Percentiles rank a stretch among this genome's conserved stretches.
phyloP scores from a whole-genome alignment of 2,329 filamentous ascomycete genomes.

The Ceratocystis destructans region DNA sequence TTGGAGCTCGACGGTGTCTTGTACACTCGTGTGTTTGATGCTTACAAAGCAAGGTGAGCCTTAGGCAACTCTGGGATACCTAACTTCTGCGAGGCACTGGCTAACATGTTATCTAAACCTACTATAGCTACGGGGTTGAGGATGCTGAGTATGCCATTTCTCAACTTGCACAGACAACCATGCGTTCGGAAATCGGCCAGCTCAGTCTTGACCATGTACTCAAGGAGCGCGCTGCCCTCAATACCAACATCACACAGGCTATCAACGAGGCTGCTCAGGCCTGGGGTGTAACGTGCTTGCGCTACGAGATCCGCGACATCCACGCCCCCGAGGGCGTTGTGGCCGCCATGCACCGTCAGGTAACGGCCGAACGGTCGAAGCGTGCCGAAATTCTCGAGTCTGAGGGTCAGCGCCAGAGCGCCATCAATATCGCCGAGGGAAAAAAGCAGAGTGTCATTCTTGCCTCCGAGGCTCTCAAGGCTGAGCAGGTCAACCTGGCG shows the following conservation, averaged over 20 bases:
- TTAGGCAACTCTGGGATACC: neutral
- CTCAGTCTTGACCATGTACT: conserved; percentile 92
- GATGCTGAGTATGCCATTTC: conserved; percentile 98
- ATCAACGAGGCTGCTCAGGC: conserved; percentile 97
- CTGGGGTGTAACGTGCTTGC: conserved; percentile 90
- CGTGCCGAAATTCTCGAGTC: conserved; percentile 94
- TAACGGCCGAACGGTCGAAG: conserved; percentile 94
- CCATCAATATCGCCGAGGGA: conserved; percentile 98
- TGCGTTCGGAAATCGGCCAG: conserved; percentile 97
- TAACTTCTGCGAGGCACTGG: neutral
- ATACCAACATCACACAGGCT: conserved; percentile 95
- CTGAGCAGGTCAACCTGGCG: conserved; percentile 87
- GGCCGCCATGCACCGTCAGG: conserved; percentile 95
- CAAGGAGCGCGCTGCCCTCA: conserved; percentile 90
- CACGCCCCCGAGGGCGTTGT: conserved; percentile 89
- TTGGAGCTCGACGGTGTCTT: conserved; percentile 90
- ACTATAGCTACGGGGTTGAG: conserved; percentile 81
- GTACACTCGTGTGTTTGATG: conserved; percentile 92
- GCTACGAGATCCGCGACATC: conserved; percentile 97
- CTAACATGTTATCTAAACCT: neutral
- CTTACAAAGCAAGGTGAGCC: conserved; percentile 82
- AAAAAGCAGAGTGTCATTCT: conserved; percentile 94
- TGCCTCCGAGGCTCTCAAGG: conserved; percentile 77
- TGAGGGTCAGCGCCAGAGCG: conserved; percentile 89
- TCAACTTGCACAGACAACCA: conserved; percentile 94